Evolutionary conservation across 345 rosid species (phyloP).

Genomic region (Psidium guajava): DNA sequence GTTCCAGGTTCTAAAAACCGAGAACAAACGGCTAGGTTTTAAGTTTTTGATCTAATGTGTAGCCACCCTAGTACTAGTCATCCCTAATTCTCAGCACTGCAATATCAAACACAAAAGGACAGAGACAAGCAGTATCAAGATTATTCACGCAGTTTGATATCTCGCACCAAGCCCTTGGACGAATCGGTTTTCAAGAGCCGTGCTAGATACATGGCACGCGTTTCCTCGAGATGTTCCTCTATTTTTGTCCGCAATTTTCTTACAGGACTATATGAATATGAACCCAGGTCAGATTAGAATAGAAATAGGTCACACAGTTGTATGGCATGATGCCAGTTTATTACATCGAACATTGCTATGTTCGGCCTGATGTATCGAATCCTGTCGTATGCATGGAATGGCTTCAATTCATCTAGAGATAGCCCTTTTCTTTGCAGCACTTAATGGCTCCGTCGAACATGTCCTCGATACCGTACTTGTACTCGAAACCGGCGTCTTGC

Average conservation of each 20-base stretch:
- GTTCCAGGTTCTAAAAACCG: no score
- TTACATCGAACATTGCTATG: not conserved
- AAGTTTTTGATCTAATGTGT: no score
- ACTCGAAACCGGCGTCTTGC: conserved; percentile 21
- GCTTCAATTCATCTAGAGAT: not conserved
- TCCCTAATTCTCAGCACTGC: not conserved
- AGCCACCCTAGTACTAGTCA: no score
- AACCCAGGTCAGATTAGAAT: not conserved
- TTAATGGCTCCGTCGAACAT: conserved; percentile 20
- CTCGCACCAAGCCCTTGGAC: not conserved
- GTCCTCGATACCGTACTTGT: conserved; percentile 14
- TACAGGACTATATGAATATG: not conserved
- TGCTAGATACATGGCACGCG: not conserved
- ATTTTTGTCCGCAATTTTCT: not conserved
- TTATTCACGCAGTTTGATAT: not conserved
- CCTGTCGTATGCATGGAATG: not conserved
- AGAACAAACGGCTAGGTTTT: no score
- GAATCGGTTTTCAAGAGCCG: not conserved
- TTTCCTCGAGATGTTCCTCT: not conserved
- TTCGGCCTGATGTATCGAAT: not conserved
- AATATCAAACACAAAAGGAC: not conserved
- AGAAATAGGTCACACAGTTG: not conserved
- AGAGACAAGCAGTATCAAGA: not conserved
- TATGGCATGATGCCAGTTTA: not conserved
- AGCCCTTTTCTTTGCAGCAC: conserved; percentile 21